These are phyloP conservation scores for Hymenoscyphus fructigenus DNA, from an alignment of 2,329 filamentous ascomycete species.

Conservation along the genomic window DNA sequence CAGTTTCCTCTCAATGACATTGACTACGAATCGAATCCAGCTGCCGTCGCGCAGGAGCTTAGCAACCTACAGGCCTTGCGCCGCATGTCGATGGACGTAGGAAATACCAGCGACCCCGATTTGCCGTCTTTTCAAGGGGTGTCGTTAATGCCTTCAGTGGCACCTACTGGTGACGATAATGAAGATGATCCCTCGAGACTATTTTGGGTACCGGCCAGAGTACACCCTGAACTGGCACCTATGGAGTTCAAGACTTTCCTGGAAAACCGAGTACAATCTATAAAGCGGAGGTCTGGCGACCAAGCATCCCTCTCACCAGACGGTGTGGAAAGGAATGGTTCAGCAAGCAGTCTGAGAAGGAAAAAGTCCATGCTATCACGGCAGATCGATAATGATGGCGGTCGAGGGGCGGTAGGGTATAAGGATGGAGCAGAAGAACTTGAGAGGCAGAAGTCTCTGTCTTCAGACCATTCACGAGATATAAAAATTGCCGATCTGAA, in stretches of 20 bases:
- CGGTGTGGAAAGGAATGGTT: conserved; percentile 53
- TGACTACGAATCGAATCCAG: conserved; percentile 72
- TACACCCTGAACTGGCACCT: conserved; percentile 92
- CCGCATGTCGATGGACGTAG: conserved; percentile 76
- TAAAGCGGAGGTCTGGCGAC: conserved; percentile 81
- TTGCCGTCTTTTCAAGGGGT: conserved; percentile 69
- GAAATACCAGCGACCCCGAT: conserved; percentile 65
- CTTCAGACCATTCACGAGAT: conserved; percentile 49
- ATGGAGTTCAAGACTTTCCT: conserved; percentile 97
- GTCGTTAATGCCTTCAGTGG: conserved; percentile 66
- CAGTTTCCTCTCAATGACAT: conserved; percentile 69
- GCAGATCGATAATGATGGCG: conserved; percentile 75
- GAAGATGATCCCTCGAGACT: conserved; percentile 85
- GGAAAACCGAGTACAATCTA: conserved; percentile 87
- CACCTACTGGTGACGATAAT: conserved; percentile 71
- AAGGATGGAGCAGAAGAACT: conserved; percentile 81
- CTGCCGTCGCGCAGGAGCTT: conserved; percentile 69
- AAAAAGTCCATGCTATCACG: conserved; percentile 96
- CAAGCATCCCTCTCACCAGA: conserved; percentile 59
- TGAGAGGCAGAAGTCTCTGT: conserved; percentile 68
- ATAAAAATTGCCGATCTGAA: conserved; percentile 60
- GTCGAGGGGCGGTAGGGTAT: conserved; percentile 61
- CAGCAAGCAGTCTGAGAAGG: conserved; percentile 64
- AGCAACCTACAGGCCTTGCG: conserved; percentile 72
- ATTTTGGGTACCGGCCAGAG: conserved; percentile 91